Conservation (phyloP, 2,329 filamentous ascomycete genomes). For the Dactylonectria macrodidyma region DNA sequence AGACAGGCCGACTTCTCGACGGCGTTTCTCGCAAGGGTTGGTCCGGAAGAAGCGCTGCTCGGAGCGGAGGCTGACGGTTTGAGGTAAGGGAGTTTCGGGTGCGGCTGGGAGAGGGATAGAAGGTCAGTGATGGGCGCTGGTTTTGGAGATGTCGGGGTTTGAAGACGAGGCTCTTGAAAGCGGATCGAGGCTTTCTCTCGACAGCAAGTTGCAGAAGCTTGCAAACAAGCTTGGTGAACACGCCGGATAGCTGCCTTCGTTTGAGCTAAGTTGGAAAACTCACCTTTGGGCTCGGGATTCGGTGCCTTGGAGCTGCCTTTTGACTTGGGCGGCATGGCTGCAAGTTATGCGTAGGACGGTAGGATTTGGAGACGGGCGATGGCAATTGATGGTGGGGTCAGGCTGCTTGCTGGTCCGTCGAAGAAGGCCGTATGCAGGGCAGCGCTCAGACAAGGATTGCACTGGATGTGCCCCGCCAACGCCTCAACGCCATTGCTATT, state of each 20-base stretch:
- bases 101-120: conserved; percentile 37
- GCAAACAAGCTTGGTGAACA: too few relatives aligned
- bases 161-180: too few relatives aligned
- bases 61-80: conserved; percentile 65
- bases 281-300: conserved; percentile 42
- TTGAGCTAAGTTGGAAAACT: background rate
- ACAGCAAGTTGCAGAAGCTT: too few relatives aligned
- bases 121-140: background rate
- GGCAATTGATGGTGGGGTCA: conserved; percentile 44
- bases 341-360: conserved; percentile 27
- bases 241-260: too few relatives aligned
- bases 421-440: conserved; percentile 1
- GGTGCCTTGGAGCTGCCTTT: conserved; percentile 54
- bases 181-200: too few relatives aligned
- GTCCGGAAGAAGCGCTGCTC: conserved; percentile 64
- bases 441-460: conserved; percentile 8
- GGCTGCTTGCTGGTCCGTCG: conserved; percentile 29
- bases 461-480: conserved; percentile 44
- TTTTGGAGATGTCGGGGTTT: too few relatives aligned
- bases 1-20: conserved; percentile 61
- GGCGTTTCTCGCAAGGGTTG: conserved; percentile 63
- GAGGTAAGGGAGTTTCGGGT: conserved; percentile 53
- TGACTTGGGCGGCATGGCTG: conserved; percentile 56
- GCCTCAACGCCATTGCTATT: conserved; percentile 20
- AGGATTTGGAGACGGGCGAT: conserved; percentile 39